Evolutionary conservation across 805 yeast species (phyloP), one percentile per base, ranked within the genome.

Genomic region (Candida taoyuanica): DNA sequence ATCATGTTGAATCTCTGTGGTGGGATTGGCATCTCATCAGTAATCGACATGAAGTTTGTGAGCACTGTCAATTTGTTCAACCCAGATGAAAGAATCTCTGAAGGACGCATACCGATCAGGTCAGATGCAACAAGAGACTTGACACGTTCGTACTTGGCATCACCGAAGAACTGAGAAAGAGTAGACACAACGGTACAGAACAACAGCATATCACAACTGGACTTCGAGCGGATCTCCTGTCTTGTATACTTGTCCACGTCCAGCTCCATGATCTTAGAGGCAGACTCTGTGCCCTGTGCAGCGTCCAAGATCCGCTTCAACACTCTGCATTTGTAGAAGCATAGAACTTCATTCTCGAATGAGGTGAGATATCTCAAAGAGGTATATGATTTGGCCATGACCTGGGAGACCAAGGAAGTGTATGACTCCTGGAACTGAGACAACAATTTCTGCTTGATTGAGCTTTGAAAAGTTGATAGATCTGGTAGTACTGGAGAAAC

Each of bases 111-210:
- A 1, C 87, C 85, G 32, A 82, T 62, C 16, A 83, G 54, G 48
- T 81, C 87, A 1, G 89, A 76, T 12, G 78, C 78, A n/a, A 74
- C 62, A 39, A 68, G 67, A 46, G 78, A 82, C 46, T 88, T 70
- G 8, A 74, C 47, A 42, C 79, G 68, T 14, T 72, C 79, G 24
- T 74, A 64, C 26, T 63, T 60, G 0, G 59, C 41, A 8, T 68
- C 54, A 0, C 59, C 36, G 1, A 67, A 50, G 24, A 70, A 55
- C 20, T 67, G 68, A 7, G 61, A 58, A 6, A 62, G 44, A 2
- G 64, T 51, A 2, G 62, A 44, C 1, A 68, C 24, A 7, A 71
- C 50, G 9, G 75, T 57, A 2, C 67, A 42, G 16, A 48, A 43
- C 11, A 21, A 16, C 28, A 53, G 27, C 5, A 56, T 19, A 12